Evolutionary conservation across 345 rosid genomes (phyloP), one percentile per base, ranked within the genome.

Genomic region (Rhizophora apiculata): DNA sequence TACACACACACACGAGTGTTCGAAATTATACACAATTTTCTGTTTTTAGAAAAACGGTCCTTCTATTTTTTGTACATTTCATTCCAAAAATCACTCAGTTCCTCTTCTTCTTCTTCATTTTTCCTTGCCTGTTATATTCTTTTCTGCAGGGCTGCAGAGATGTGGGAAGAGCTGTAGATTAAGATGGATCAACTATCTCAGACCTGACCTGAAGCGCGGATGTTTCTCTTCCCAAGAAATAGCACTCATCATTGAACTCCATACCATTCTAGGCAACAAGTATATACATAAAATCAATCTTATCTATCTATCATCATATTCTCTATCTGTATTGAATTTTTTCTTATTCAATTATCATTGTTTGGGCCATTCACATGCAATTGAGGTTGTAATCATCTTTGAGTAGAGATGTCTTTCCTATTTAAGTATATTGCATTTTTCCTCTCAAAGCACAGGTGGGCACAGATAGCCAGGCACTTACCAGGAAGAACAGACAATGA

Each of bases 81-180:
- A 54, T 54, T 54, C 8, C 27, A 21, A 54, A 21, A 0, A 43
- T 54, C 58, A 20, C 15, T 20, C 27, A 54, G 27, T n/a, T 62
- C 2, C 5, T 5, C 16, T 69, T 64, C 34, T 48, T 57, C n/a
- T 6, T 10, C 9, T n/a, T 61, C 39, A 59, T 29, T 16, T 56
- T 31, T 68, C 51, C 26, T 20, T 46, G 27, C 22, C 74, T 53
- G 11, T 21, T 59, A 21, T 54, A 3, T 16, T 34, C 55, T 26
- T 39, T 60, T 37, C 21, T 71, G 49, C 78, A 95, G 97, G 98
- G 21, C 76, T 95, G 52, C 91, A 92, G 65, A 84, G 99, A 83
- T 95, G 99, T 80, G 99, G 99, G n/a, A 95, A 92, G 84, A 95
- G 99, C 64, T 95, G 96, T 82, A 92, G 97, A 63, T 75, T 94